phyloP scores from a whole-genome alignment of 2,329 filamentous ascomycete genomes.

The Talaromyces sp. region DNA sequence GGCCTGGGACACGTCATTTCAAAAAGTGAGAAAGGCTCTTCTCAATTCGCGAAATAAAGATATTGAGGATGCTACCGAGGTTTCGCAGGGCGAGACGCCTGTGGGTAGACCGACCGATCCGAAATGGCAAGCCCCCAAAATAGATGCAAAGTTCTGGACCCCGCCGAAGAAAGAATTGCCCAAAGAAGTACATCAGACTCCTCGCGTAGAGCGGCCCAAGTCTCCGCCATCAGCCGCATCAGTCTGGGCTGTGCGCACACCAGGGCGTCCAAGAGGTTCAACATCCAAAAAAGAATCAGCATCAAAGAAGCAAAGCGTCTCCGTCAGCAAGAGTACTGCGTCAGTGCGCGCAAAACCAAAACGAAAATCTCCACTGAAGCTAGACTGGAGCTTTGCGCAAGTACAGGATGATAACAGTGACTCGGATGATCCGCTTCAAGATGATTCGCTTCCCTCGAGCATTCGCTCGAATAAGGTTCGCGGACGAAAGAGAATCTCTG shows the following conservation, averaged over 20 bases:
- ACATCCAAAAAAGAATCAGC: conserved; percentile 20
- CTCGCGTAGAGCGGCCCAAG: conserved; percentile 23
- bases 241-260: conserved; percentile 37
- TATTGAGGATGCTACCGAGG: background rate
- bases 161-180: conserved; percentile 24
- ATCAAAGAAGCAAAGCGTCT: conserved; percentile 24
- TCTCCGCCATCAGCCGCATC: conserved; percentile 40
- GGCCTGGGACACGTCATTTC: conserved; percentile 13
- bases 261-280: conserved; percentile 26
- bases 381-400: conserved; percentile 40
- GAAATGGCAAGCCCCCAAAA: conserved; percentile 35
- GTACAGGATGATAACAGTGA: conserved; percentile 35
- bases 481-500: background rate
- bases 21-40: background rate
- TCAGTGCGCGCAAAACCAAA: conserved; percentile 27
- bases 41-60: background rate
- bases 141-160: conserved; percentile 28
- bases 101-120: conserved; percentile 26
- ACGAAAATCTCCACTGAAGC: conserved; percentile 31
- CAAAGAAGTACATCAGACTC: background rate
- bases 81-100: background rate
- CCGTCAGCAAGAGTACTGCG: conserved; percentile 25
- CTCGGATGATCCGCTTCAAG: conserved; percentile 46
- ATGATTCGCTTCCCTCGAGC: conserved; percentile 32
- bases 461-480: conserved; percentile 14